These are phyloP conservation scores for Dioszegia hungarica DNA, from an alignment of 768 basidiomycete species.

Conservation along the genomic window DNA sequence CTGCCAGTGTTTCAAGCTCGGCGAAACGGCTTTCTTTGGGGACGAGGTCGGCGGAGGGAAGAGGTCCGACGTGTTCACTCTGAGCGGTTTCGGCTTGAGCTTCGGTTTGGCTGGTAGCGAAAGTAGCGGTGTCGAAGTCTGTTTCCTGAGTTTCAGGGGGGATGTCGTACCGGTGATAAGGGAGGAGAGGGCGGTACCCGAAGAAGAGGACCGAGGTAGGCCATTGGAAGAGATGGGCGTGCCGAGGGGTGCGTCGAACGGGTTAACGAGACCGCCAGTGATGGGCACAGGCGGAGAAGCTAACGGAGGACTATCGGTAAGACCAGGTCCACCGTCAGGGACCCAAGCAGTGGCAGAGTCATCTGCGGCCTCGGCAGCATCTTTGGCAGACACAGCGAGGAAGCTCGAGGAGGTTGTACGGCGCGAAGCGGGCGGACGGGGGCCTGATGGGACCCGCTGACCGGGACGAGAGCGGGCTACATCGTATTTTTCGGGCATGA, in stretches of 20 bases:
- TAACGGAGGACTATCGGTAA: neutral
- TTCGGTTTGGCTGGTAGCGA: constrained; percentile 1
- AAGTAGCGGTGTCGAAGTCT: constrained; percentile 3
- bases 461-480: neutral
- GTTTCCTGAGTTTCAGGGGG: neutral
- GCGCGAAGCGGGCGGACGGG: constrained; percentile 3
- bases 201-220: neutral
- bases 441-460: constrained; percentile 17
- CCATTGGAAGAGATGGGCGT: neutral
- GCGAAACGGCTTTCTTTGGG: constrained; percentile 30
- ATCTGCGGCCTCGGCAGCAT: constrained; percentile 1
- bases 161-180: neutral
- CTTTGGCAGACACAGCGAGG: neutral
- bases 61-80: constrained; percentile 27
- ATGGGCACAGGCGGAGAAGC: neutral
- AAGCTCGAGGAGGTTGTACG: neutral
- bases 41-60: constrained; percentile 10
- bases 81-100: constrained; percentile 26
- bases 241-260: neutral
- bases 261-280: neutral
- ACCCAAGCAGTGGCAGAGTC: constrained; percentile 15
- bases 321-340: neutral
- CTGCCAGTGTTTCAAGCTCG: constrained; percentile 39
- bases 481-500: constrained; percentile 8
- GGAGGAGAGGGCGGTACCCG: neutral